These are phyloP conservation scores for Podospora comata DNA, from an alignment of 495 filamentous ascomycete species.

Conservation along the genomic window DNA sequence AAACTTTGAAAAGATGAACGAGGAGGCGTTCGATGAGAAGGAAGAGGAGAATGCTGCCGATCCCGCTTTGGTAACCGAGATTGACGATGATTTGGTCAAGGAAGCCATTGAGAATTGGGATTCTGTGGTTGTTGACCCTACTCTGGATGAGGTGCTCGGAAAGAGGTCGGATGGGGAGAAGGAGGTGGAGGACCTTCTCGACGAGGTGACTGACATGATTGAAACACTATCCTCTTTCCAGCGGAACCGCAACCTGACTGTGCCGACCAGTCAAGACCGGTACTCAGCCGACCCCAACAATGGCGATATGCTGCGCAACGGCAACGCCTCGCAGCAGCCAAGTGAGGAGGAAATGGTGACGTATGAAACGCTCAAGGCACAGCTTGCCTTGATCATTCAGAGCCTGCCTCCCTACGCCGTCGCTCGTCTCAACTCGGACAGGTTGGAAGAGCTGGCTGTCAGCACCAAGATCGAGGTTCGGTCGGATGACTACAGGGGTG, in stretches of 20 bases:
- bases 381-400: slow-evolving; percentile 67
- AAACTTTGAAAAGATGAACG: slow-evolving; percentile 47
- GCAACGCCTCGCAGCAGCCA: slow-evolving; percentile 47
- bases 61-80: slow-evolving; percentile 29
- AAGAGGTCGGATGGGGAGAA: slow-evolving; percentile 54
- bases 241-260: slow-evolving; percentile 68
- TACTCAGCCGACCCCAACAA: slow-evolving; percentile 48
- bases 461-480: slow-evolving; percentile 76
- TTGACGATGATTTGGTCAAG: slow-evolving; percentile 48
- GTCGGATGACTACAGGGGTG: slow-evolving; percentile 67
- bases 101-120: slow-evolving; percentile 49
- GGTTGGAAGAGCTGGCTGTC: slow-evolving; percentile 74
- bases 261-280: slow-evolving; percentile 50
- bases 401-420: slow-evolving; percentile 81
- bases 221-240: slow-evolving; percentile 85
- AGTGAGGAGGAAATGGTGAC: slow-evolving; percentile 64
- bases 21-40: slow-evolving; percentile 36
- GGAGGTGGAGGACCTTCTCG: slow-evolving; percentile 68
- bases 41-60: slow-evolving; percentile 28
- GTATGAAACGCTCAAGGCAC: slow-evolving; percentile 72
- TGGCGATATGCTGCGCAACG: slow-evolving; percentile 51
- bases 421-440: slow-evolving; percentile 79
- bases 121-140: slow-evolving; percentile 48
- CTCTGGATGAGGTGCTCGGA: slow-evolving; percentile 48
- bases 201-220: slow-evolving; percentile 77